These are phyloP conservation scores for Penicillium coprophilum DNA, from an alignment of 495 filamentous ascomycete genomes.

Conservation along the genomic window DNA sequence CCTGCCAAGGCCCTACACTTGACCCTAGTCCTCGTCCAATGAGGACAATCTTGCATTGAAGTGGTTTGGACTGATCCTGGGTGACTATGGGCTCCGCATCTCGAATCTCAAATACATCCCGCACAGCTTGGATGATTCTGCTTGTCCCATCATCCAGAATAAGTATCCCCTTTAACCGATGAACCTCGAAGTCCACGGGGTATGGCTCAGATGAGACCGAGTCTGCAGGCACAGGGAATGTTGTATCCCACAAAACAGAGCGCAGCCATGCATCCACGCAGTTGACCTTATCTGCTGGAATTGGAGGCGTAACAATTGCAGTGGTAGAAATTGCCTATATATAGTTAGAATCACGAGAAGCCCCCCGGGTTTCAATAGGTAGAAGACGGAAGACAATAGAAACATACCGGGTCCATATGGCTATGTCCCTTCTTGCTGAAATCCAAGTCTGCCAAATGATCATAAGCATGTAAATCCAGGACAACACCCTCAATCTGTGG, in stretches of 20 bases:
- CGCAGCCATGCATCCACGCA: slow-evolving; percentile 79
- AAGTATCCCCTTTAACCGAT: slow-evolving; percentile 81
- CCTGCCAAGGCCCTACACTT: slow-evolving; percentile 31
- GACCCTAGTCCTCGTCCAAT: slow-evolving; percentile 66
- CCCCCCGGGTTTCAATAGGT: neutral
- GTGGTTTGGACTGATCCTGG: slow-evolving; percentile 17
- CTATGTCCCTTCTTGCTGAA: slow-evolving; percentile 67
- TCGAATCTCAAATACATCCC: slow-evolving; percentile 89
- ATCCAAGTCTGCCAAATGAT: slow-evolving; percentile 69
- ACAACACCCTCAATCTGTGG: slow-evolving; percentile 81
- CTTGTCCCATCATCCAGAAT: slow-evolving; percentile 57
- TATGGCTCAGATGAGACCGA: slow-evolving; percentile 10
- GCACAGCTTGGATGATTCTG: slow-evolving; percentile 85
- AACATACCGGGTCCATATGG: slow-evolving; percentile 76
- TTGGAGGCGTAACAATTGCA: slow-evolving; percentile 58
- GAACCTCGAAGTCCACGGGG: slow-evolving; percentile 63
- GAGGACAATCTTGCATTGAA: slow-evolving; percentile 70
- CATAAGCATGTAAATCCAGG: slow-evolving; percentile 90
- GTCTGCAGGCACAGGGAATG: slow-evolving; percentile 48
- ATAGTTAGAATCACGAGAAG: neutral
- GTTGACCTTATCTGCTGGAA: slow-evolving; percentile 54
- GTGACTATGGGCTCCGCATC: slow-evolving; percentile 51
- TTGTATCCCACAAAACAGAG: slow-evolving; percentile 77
- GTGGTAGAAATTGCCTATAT: slow-evolving; percentile 83
- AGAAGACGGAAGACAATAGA: neutral